A percentile compares a stretch with the other conserved stretches of the same genome.
Conservation (phyloP, 1,284 basidiomycete genomes). For the Ceratobasidium sp. region DNA sequence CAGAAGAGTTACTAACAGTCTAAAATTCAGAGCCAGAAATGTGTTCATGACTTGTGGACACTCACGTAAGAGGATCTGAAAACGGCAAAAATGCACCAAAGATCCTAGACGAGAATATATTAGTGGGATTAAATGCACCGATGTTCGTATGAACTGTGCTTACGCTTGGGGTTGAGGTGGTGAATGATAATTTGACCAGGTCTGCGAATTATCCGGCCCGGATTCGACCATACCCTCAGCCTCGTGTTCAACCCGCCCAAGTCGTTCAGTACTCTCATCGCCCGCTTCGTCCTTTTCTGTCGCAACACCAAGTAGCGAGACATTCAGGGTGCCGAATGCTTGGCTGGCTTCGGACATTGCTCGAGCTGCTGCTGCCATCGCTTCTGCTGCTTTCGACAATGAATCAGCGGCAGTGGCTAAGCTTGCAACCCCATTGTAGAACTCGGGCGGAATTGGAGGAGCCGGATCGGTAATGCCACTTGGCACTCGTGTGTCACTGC, state of each 20-base stretch:
- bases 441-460: not conserved
- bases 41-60: too few species aligned
- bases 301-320: not conserved
- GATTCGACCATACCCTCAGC: not conserved
- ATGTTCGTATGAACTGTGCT: not conserved
- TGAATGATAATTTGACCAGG: not conserved
- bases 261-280: not conserved
- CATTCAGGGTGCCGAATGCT: not conserved
- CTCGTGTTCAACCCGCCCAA: not conserved
- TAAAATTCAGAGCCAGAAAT: too few species aligned
- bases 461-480: not conserved
- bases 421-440: not conserved
- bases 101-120: not conserved
- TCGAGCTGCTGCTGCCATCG: conserved; percentile 13
- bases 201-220: not conserved
- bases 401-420: conserved; percentile 22
- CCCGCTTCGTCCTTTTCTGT: not conserved
- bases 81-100: too few species aligned
- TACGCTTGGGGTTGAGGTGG: not conserved
- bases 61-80: too few species aligned
- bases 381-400: conserved; percentile 9
- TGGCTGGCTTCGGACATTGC: conserved; percentile 9
- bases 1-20: too few species aligned
- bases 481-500: not conserved
- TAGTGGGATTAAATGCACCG: not conserved